Base-by-base conservation (phyloP, 352 stramenopile genomes). In the Phytophthora aleatoria region DNA sequence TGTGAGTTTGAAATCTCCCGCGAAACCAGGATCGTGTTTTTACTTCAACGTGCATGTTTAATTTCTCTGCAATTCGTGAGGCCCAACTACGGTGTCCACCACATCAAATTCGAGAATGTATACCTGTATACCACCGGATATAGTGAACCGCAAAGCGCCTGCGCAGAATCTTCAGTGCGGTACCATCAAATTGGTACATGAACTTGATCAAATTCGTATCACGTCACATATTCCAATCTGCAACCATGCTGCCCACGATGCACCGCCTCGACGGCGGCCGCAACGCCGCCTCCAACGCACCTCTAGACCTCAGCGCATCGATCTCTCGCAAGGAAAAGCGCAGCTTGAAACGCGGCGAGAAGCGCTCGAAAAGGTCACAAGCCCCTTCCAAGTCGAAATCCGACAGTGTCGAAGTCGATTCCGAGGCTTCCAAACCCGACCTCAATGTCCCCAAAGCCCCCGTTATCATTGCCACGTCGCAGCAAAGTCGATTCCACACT, bases 401-500 rank as follows among this genome's bases (percentile, higher is more conserved):
- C 43, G 42, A 1, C 5, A 31, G 3, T 11, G 15, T 30, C n/a
- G 1, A n/a, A 27, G 36, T 51, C 38, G 55, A 64, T 41, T 42
- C 28, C 31, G 56, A 68, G 10, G 13, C 31, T 28, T 20, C 38
- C 13, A 49, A 61, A 31, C 7, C 31, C 28, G 35, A 50, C 41
- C 3, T 35, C 36, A 66, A 55, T 31, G 28, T 27, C 8, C 47
- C 31, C 13, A 64, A 64, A 49, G 30, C 39, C 1, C 50, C 63
- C 15, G 43, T 69, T 36, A 61, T 66, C 44, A 65, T 79, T 42
- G 77, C 70, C 36, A 78, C 69, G 6, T 83, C 74, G 24, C 77
- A 86, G 74, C 77, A 86, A 67, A 86, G 74, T 53, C 77, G 77
- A 20, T 86, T 86, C 70, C 74, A 86, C 36, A 86, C 74, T n/a